Conservation (phyloP, 2,329 filamentous ascomycete genomes). For the Stachybotrys echinatus region DNA sequence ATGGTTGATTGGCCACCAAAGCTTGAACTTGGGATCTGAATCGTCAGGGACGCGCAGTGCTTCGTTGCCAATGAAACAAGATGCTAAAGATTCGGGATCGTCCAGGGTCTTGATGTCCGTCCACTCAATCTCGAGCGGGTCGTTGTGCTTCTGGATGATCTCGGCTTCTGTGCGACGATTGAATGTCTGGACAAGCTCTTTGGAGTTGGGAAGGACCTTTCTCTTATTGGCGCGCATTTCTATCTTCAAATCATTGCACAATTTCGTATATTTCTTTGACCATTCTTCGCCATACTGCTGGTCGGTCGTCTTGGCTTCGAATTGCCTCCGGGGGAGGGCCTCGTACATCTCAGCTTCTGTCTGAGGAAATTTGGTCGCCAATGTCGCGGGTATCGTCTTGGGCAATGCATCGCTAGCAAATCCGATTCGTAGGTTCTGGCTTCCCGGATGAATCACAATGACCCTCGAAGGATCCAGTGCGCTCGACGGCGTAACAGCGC, state of each 20-base stretch:
- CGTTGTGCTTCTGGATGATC: slow-evolving; percentile 88
- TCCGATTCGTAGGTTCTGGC: slow-evolving; percentile 90
- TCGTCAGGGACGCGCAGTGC: slow-evolving; percentile 85
- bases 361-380: slow-evolving; percentile 71
- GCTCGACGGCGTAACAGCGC: slow-evolving; percentile 48
- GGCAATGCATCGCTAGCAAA: slow-evolving; percentile 94
- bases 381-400: slow-evolving; percentile 88
- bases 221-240: slow-evolving; percentile 93
- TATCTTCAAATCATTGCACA: slow-evolving; percentile 81
- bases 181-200: slow-evolving; percentile 91
- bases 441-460: slow-evolving; percentile 92
- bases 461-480: slow-evolving; percentile 77
- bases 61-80: slow-evolving; percentile 73
- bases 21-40: slow-evolving; percentile 81
- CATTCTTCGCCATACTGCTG: slow-evolving; percentile 84
- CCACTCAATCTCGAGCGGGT: slow-evolving; percentile 91
- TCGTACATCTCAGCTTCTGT: slow-evolving; percentile 82
- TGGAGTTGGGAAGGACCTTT: slow-evolving; percentile 93
- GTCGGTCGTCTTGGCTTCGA: slow-evolving; percentile 58
- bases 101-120: slow-evolving; percentile 69
- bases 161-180: slow-evolving; percentile 82
- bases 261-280: slow-evolving; percentile 69
- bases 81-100: slow-evolving; percentile 54
- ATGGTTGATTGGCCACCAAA: slow-evolving; percentile 85
- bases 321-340: slow-evolving; percentile 68